Conservation (phyloP, 371 early-diverging fungal species). For the Saksenaea vasiformis region DNA sequence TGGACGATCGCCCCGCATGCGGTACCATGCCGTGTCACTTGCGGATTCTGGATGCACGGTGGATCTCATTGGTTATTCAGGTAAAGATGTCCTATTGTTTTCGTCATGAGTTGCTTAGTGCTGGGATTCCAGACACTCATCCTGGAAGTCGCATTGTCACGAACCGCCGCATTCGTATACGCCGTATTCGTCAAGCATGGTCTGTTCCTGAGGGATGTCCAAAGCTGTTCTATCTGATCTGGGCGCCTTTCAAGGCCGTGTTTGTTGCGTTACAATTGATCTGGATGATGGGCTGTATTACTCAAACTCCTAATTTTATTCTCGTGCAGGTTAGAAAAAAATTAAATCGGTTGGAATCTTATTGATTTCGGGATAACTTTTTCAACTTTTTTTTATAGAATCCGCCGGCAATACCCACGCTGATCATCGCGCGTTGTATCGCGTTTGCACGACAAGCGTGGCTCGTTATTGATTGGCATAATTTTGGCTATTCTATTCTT, state of each 20-base stretch:
- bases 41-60: constrained; percentile 73
- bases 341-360: too few species aligned
- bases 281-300: constrained; percentile 46
- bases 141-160: constrained; percentile 36
- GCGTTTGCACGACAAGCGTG: constrained; percentile 60
- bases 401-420: constrained; percentile 94
- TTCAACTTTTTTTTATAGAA: too few species aligned
- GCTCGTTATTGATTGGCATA: constrained; percentile 97
- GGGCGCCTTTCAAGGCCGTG: constrained; percentile 69
- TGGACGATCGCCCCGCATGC: constrained; percentile 95
- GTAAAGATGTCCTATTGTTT: constrained; percentile 25
- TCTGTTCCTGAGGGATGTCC: constrained; percentile 58
- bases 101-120: neutral
- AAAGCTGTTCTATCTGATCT: constrained; percentile 54
- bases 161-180: constrained; percentile 45
- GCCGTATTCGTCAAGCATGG: constrained; percentile 45
- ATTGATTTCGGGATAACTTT: too few species aligned
- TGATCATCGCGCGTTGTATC: constrained; percentile 72
- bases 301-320: constrained; percentile 63
- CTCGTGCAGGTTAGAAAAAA: constrained; percentile 78
- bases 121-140: constrained; percentile 34
- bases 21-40: constrained; percentile 87
- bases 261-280: constrained; percentile 46
- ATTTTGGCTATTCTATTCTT: constrained; percentile 91
- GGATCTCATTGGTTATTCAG: constrained; percentile 84